These are phyloP conservation scores for Anisodus acutangulus DNA, from an alignment of 257 asterid genomes.

Conservation along the genomic window DNA sequence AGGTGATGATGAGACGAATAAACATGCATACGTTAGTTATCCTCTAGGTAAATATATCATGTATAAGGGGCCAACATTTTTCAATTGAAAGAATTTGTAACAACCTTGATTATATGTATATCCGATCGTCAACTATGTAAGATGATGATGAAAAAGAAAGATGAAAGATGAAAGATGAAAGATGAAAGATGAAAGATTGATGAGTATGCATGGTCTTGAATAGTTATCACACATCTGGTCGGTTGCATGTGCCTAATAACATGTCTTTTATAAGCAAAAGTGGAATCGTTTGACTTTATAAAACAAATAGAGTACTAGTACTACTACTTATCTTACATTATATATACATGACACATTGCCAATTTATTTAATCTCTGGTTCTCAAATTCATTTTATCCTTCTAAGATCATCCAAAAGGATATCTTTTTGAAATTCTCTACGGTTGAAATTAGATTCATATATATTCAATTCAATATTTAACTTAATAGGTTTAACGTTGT, in stretches of 20 bases:
- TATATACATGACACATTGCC: too few relatives aligned
- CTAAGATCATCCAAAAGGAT: too few relatives aligned
- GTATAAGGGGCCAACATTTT: neutral
- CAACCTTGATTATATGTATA: neutral
- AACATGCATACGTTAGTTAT: neutral
- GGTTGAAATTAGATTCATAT: too few relatives aligned
- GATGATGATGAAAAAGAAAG: neutral
- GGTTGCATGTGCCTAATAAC: slow-evolving; percentile 11
- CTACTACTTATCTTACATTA: too few relatives aligned
- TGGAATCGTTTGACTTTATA: slow-evolving; percentile 14
- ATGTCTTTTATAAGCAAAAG: neutral
- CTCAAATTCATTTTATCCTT: too few relatives aligned
- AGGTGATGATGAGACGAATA: too few relatives aligned
- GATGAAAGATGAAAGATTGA: neutral
- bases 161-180: neutral
- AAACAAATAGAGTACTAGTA: too few relatives aligned
- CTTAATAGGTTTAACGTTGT: too few relatives aligned
- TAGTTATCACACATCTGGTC: neutral
- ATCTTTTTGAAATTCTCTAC: too few relatives aligned
- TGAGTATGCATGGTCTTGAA: neutral
- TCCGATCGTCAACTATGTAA: neutral
- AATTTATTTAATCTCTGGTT: too few relatives aligned
- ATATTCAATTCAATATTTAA: too few relatives aligned
- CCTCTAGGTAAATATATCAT: neutral
- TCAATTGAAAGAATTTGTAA: neutral